Conservation (phyloP, 2,329 filamentous ascomycete species). For the Fonsecaea pugnacius region DNA sequence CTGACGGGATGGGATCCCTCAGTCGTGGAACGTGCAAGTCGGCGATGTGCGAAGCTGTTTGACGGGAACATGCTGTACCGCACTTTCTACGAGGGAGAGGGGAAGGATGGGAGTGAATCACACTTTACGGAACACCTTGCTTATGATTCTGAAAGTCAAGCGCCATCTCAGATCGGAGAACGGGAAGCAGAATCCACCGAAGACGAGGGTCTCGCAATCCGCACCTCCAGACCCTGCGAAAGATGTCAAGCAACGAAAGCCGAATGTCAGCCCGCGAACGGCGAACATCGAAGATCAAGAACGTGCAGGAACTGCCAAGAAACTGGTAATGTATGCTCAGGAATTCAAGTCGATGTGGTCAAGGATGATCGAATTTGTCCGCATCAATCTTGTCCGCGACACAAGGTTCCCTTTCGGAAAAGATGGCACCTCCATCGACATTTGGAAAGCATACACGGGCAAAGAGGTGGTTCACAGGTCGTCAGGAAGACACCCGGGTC, state of each 20-base stretch:
- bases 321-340: conserved; percentile 18
- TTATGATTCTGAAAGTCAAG: conserved; percentile 15
- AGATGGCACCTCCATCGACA: conserved; percentile 31
- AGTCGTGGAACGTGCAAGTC: conserved; percentile 70
- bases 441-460: conserved; percentile 26
- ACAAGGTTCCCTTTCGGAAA: conserved; percentile 33
- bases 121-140: conserved; percentile 31
- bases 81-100: conserved; percentile 55
- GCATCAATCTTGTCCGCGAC: conserved; percentile 29
- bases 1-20: conserved; percentile 69
- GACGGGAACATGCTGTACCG: conserved; percentile 70
- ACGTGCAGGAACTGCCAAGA: conserved; percentile 24
- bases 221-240: conserved; percentile 27
- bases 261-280: conserved; percentile 18
- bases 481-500: background rate
- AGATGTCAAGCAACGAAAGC: conserved; percentile 15
- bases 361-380: conserved; percentile 26
- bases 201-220: background rate
- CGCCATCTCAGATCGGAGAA: conserved; percentile 10
- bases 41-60: conserved; percentile 77
- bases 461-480: background rate
- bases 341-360: conserved; percentile 15
- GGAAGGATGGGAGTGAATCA: conserved; percentile 16
- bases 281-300: background rate
- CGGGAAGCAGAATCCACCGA: conserved; percentile 4